A percentile compares a stretch with the other conserved stretches of the same genome.
These are phyloP conservation scores for Polyplosphaeria fusca DNA, from an alignment of 495 filamentous ascomycete species.

Conservation along the genomic window DNA sequence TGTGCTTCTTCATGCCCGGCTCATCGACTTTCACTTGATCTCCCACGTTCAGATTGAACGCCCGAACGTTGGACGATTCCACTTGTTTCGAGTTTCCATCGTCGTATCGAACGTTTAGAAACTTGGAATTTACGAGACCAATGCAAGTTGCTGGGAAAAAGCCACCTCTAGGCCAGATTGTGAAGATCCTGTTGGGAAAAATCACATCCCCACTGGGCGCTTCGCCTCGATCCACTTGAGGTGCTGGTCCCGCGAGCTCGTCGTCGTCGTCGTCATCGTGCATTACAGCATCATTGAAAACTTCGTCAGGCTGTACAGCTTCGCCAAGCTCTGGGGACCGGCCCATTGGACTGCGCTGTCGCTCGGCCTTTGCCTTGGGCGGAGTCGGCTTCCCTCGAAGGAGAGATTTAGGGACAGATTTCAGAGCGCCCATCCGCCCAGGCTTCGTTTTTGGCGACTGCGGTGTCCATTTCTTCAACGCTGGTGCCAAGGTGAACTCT, in stretches of 20 bases:
- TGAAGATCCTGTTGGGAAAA: constrained; percentile 40
- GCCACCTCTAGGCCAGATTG: constrained; percentile 39
- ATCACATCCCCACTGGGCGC: constrained; percentile 2
- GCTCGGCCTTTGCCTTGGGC: not conserved
- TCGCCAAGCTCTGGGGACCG: not conserved
- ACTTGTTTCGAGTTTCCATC: constrained; percentile 38
- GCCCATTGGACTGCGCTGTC: not conserved
- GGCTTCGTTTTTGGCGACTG: not conserved
- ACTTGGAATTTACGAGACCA: constrained; percentile 9
- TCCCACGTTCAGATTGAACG: constrained; percentile 39
- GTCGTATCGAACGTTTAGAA: constrained; percentile 41
- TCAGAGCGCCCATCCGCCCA: constrained; percentile 11
- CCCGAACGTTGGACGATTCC: constrained; percentile 29
- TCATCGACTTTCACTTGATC: constrained; percentile 45
- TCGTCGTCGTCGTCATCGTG: not conserved
- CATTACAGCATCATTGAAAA: constrained; percentile 11
- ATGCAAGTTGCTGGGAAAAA: constrained; percentile 46
- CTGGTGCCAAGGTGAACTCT: not conserved
- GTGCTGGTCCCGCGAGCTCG: constrained; percentile 6
- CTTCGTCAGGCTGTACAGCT: too few species aligned
- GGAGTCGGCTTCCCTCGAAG: not conserved
- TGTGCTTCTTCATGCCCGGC: constrained; percentile 37
- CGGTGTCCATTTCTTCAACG: not conserved
- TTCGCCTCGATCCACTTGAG: constrained; percentile 4
- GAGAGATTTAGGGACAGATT: constrained; percentile 19